Percentiles rank a stretch among this genome's conserved stretches.
These are phyloP conservation scores for Dillenia turbinata DNA, from an alignment of 164 flowering plant genomes.

Conservation along the genomic window DNA sequence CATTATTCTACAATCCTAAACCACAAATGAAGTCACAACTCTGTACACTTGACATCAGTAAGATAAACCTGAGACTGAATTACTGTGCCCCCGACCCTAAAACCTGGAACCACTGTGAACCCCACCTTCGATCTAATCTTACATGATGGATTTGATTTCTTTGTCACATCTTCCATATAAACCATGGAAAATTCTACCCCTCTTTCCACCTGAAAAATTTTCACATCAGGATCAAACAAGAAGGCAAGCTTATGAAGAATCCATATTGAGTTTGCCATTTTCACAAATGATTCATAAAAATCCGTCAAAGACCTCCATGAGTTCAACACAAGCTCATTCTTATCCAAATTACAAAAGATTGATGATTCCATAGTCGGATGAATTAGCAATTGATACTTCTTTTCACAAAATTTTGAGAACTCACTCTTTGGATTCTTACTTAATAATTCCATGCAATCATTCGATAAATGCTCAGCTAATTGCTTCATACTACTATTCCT, in stretches of 20 bases:
- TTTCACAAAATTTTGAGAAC: conserved; percentile 72
- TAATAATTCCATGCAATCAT: conserved; percentile 61
- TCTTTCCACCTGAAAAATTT: conserved; percentile 79
- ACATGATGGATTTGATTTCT: conserved; percentile 17
- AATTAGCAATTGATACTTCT: conserved; percentile 70
- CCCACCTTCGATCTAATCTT: conserved; percentile 58
- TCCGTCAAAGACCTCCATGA: conserved; percentile 66
- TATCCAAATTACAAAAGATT: conserved; percentile 54
- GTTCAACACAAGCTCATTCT: conserved; percentile 43
- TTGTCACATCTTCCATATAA: conserved; percentile 75
- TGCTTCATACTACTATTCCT: conserved; percentile 32
- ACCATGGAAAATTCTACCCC: conserved; percentile 78
- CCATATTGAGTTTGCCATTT: conserved; percentile 89
- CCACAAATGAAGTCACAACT: conserved; percentile 5
- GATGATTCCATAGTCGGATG: conserved; percentile 87
- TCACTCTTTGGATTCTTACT: conserved; percentile 40
- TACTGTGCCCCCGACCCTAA: conserved; percentile 70
- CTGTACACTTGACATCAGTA: conserved; percentile 23
- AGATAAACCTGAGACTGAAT: conserved; percentile 87
- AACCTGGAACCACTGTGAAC: conserved; percentile 90
- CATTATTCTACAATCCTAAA: background rate
- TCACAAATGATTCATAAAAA: conserved; percentile 71
- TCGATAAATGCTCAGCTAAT: conserved; percentile 55
- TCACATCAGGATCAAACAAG: conserved; percentile 68
- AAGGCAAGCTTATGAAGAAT: conserved; percentile 78